phyloP scores from a whole-genome alignment of 1,139 yeast species.

The Lipomyces yarrowii region DNA sequence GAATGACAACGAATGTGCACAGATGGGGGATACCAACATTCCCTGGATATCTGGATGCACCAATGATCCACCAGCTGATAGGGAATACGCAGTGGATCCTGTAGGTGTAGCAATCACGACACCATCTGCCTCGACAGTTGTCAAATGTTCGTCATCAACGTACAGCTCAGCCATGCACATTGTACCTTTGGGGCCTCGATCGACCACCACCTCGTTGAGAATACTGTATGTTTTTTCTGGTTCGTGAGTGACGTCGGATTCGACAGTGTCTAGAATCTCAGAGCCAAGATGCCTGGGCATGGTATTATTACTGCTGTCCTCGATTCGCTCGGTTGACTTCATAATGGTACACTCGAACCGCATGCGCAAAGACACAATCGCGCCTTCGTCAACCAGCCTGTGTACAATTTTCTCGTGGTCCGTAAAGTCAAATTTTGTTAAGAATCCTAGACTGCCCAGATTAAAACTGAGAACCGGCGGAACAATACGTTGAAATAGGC shows the following conservation, averaged over 20 bases:
- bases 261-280: conserved; percentile 43
- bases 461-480: conserved; percentile 86
- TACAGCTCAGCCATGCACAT: conserved; percentile 76
- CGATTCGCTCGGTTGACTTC: conserved; percentile 40
- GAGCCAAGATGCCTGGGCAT: conserved; percentile 38
- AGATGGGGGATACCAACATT: conserved; percentile 76
- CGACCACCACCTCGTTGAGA: conserved; percentile 81
- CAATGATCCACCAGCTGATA: conserved; percentile 85
- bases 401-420: conserved; percentile 56
- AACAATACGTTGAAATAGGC: conserved; percentile 63
- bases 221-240: conserved; percentile 50
- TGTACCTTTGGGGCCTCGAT: conserved; percentile 81
- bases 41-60: conserved; percentile 87
- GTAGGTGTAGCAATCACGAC: conserved; percentile 84
- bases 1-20: conserved; percentile 82
- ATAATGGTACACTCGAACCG: conserved; percentile 78
- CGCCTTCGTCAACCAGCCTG: conserved; percentile 60
- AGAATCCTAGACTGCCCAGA: conserved; percentile 80
- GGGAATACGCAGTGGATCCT: conserved; percentile 88
- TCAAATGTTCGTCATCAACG: conserved; percentile 72
- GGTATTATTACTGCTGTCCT: conserved; percentile 33
- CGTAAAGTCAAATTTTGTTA: conserved; percentile 74
- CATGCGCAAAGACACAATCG: conserved; percentile 70
- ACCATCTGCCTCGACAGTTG: conserved; percentile 90
- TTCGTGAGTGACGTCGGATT: conserved; percentile 31